Evolutionary conservation across 352 stramenopile genomes (phyloP), one percentile per base, ranked within the genome.

Genomic region (Phytophthora citricola): DNA sequence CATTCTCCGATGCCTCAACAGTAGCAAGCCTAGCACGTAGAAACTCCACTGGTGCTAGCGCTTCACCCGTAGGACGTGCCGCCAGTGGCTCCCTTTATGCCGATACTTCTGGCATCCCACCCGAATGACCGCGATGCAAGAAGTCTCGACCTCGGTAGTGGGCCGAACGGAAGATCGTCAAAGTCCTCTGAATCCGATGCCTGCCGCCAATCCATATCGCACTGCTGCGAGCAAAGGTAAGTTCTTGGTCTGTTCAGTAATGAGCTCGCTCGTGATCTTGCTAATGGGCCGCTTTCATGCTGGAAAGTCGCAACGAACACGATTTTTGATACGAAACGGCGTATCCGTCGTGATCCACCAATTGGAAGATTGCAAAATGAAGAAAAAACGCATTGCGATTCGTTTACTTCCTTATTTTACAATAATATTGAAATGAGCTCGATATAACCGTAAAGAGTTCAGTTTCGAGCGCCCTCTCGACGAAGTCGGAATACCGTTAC

Each of bases 361-460:
- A 31, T 31, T 31, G 27, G 27, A 31, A 31, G 27, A 6, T 31
- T 31, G 27, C 27, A 31, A 31, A 31, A 31, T 31, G 27, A 31
- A 31, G 27, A 31, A 31, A 31, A 31, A 31, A 31, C 27, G 40
- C 40, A 15, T 29, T 47, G 24, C 5, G 4, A 27, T 40, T 40
- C 34, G 34, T 40, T 40, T 15, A 15, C 34, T 17, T 17, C 17
- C 17, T 17, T 17, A 17, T 49, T 49, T 49, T 49, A 17, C 17
- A 49, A 49, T 31, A 34, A n/a, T 47, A 49, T 49, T 49, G 5
- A 32, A 49, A 34, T 4, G 43, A 49, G 17, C 43, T 17, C 8
- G 5, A 11, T 32, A 49, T 49, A 49, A 14, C 26, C 11, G 45
- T 51, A 49, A 27, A 49, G 12, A 20, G 45, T 51, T 36, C 24